These are phyloP conservation scores for Cytospora mali DNA, from an alignment of 2,329 filamentous ascomycete genomes.

Conservation along the genomic window DNA sequence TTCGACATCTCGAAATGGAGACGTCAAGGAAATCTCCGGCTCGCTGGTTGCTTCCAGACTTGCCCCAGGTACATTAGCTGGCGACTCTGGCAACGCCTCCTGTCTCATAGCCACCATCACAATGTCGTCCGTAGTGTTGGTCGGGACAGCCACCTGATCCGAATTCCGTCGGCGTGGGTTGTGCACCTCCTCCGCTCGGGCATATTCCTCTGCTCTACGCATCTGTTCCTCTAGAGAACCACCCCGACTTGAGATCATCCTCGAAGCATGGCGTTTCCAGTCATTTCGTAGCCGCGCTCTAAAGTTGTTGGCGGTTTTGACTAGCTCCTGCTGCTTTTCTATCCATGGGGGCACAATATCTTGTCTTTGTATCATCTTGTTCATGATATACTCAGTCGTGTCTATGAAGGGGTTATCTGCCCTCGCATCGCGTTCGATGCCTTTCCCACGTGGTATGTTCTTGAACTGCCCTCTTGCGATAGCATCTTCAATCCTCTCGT, in stretches of 20 bases:
- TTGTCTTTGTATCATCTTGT: constrained; percentile 96
- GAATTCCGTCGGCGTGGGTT: constrained; percentile 58
- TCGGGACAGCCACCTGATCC: constrained; percentile 51
- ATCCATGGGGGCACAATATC: constrained; percentile 98
- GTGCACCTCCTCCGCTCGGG: constrained; percentile 68
- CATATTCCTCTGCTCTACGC: constrained; percentile 70
- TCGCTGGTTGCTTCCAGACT: constrained; percentile 18
- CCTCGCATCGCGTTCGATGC: constrained; percentile 78
- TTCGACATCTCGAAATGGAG: constrained; percentile 74
- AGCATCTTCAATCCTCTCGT: constrained; percentile 88
- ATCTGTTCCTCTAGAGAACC: constrained; percentile 76
- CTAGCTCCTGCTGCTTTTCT: constrained; percentile 93
- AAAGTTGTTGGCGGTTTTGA: constrained; percentile 69
- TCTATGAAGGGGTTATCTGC: constrained; percentile 89
- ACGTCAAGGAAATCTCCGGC: constrained; percentile 42
- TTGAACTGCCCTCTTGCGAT: constrained; percentile 88
- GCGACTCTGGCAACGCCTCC: constrained; percentile 33
- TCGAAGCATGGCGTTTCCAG: constrained; percentile 81
- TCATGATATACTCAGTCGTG: constrained; percentile 97
- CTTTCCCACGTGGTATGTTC: constrained; percentile 79
- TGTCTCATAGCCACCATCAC: constrained; percentile 51
- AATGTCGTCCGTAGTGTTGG: constrained; percentile 50
- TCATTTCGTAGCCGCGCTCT: constrained; percentile 74
- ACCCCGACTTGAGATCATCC: constrained; percentile 76
- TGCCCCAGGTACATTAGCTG: constrained; percentile 24